phyloP scores from a whole-genome alignment of 2,329 filamentous ascomycete species.

The Ambrosiella cleistominuta region DNA sequence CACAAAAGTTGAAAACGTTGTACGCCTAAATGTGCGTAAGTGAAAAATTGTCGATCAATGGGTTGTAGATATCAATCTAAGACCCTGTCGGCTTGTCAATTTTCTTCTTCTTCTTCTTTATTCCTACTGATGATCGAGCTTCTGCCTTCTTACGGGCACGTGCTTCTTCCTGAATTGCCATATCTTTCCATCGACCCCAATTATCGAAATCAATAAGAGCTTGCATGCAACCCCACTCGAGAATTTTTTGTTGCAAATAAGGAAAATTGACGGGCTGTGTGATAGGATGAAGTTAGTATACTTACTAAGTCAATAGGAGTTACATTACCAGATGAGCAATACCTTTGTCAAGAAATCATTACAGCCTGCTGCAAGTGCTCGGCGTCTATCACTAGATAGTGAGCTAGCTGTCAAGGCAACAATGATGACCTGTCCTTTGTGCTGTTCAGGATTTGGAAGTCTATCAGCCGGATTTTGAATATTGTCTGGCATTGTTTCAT shows the following conservation, averaged over 20 bases:
- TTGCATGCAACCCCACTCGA: constrained; percentile 99
- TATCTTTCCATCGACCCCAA: constrained; percentile 84
- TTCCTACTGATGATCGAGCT: constrained; percentile 26
- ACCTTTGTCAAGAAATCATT: constrained; percentile 98
- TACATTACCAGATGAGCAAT: constrained; percentile 18
- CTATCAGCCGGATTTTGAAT: constrained; percentile 43
- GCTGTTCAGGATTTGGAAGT: constrained; percentile 49
- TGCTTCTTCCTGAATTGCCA: constrained; percentile 15
- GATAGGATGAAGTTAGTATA: neutral
- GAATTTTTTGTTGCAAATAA: constrained; percentile 93
- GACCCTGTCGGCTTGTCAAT: neutral
- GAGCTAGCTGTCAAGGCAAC: constrained; percentile 90
- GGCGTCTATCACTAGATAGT: constrained; percentile 85
- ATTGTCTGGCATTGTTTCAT: neutral
- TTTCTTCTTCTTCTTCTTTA: constrained; percentile 30
- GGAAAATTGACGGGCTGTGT: constrained; percentile 83
- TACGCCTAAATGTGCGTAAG: no score
- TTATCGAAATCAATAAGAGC: constrained; percentile 96
- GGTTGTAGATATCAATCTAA: neutral
- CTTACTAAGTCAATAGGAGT: no score
- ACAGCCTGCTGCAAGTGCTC: constrained; percentile 84
- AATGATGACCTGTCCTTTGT: constrained; percentile 96
- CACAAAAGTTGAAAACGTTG: no score
- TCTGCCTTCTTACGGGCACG: constrained; percentile 18
- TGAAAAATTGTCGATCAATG: no score